A percentile compares a stretch with the other conserved stretches of the same genome.
These are phyloP conservation scores for Penicillium lividum DNA, from an alignment of 495 filamentous ascomycete species.

Conservation along the genomic window DNA sequence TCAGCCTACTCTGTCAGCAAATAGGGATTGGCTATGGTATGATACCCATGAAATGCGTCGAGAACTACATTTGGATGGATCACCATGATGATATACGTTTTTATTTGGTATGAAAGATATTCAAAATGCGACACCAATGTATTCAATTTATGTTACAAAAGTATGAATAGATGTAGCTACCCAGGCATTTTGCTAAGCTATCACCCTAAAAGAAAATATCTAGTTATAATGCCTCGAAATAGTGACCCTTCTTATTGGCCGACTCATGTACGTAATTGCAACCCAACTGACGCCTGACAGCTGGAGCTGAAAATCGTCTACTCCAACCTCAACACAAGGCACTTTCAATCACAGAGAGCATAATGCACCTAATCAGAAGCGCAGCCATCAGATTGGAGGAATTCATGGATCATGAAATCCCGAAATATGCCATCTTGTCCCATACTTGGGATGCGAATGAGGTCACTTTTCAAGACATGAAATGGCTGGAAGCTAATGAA, in stretches of 20 bases:
- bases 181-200: too few relatives aligned
- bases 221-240: too few relatives aligned
- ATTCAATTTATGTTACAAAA: background rate
- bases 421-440: background rate
- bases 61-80: conserved; percentile 14
- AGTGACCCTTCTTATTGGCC: too few relatives aligned
- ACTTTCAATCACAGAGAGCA: too few relatives aligned
- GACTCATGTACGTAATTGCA: too few relatives aligned
- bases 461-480: background rate
- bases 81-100: conserved; percentile 28
- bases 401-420: background rate
- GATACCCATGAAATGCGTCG: conserved; percentile 27
- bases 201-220: too few relatives aligned
- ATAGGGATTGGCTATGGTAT: conserved; percentile 16
- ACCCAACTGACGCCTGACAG: too few relatives aligned
- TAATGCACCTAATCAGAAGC: too few relatives aligned
- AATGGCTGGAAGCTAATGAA: background rate
- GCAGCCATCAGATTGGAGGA: background rate
- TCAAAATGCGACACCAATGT: background rate
- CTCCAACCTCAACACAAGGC: too few relatives aligned
- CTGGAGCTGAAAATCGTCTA: too few relatives aligned
- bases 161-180: background rate
- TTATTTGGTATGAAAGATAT: conserved; percentile 19
- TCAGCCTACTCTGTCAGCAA: conserved; percentile 59
- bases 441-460: background rate